These are phyloP conservation scores for Sungouiella thailandica DNA, from an alignment of 805 yeast species.

Conservation along the genomic window DNA sequence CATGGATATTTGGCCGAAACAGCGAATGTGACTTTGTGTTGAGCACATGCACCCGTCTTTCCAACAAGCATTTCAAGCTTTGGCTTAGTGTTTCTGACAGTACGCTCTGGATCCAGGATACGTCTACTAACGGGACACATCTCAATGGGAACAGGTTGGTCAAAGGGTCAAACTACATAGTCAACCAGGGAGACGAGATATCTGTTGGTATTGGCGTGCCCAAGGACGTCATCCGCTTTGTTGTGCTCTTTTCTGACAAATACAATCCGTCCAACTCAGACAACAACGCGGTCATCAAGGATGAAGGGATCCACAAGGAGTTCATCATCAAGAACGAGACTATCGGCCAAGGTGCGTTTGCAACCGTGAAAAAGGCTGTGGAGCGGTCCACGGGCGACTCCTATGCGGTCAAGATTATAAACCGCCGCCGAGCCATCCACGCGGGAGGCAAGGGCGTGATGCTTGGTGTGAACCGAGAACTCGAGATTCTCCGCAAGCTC, in stretches of 20 bases:
- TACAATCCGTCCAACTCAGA: conserved; percentile 29
- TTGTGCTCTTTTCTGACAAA: conserved; percentile 44
- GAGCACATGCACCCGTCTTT: conserved; percentile 55
- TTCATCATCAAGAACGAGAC: conserved; percentile 79
- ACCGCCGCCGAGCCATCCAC: conserved; percentile 66
- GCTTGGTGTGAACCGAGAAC: conserved; percentile 81
- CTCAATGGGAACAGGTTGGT: conserved; percentile 69
- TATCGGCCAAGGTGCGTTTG: conserved; percentile 98
- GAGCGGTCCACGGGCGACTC: conserved; percentile 81
- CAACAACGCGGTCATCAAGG: conserved; percentile 27
- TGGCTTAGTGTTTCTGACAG: conserved; percentile 59
- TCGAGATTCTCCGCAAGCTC: conserved; percentile 70
- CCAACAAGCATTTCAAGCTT: conserved; percentile 68
- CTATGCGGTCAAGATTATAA: conserved; percentile 87
- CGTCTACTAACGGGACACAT: conserved; percentile 90
- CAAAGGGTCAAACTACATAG: conserved; percentile 71
- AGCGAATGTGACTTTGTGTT: conserved; percentile 58
- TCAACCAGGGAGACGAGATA: conserved; percentile 91
- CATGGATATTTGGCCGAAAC: conserved; percentile 77
- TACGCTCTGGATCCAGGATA: conserved; percentile 61
- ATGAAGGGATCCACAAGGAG: conserved; percentile 59
- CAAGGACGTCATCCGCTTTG: conserved; percentile 54
- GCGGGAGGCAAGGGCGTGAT: conserved; percentile 55
- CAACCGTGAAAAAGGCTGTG: conserved; percentile 87
- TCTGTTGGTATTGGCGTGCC: conserved; percentile 84